These are phyloP conservation scores for Scortechinia acanthostroma DNA, from an alignment of 2,329 filamentous ascomycete genomes.

Conservation along the genomic window DNA sequence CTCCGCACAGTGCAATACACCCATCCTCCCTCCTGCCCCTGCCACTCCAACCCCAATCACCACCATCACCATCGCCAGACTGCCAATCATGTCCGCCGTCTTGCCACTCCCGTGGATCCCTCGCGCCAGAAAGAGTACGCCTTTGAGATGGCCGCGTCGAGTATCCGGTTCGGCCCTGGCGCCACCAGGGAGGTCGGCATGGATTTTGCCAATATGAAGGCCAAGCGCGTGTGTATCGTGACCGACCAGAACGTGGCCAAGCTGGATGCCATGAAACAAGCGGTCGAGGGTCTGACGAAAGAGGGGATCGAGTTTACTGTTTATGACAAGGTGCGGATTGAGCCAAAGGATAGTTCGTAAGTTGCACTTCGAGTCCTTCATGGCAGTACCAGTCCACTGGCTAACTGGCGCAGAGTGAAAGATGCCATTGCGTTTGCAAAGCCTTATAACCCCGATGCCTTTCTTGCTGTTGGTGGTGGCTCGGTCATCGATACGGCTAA, in stretches of 20 bases:
- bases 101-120: constrained; percentile 71
- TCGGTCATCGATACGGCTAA: constrained; percentile 98
- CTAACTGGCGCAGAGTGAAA: constrained; percentile 75
- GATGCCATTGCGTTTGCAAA: constrained; percentile 85
- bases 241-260: constrained; percentile 78
- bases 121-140: constrained; percentile 86
- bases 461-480: constrained; percentile 84
- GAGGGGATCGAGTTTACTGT: constrained; percentile 78
- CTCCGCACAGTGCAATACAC: constrained; percentile 86
- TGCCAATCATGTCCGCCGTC: constrained; percentile 43
- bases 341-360: constrained; percentile 90
- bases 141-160: constrained; percentile 95
- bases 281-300: constrained; percentile 68
- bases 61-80: constrained; percentile 61
- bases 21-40: constrained; percentile 82
- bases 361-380: constrained; percentile 16
- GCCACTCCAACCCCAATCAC: constrained; percentile 80
- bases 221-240: constrained; percentile 81
- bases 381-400: neutral
- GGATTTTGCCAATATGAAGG: constrained; percentile 89
- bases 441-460: constrained; percentile 75
- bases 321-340: constrained; percentile 73
- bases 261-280: constrained; percentile 83
- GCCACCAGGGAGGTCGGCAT: constrained; percentile 94
- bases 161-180: constrained; percentile 87